Percentiles rank a stretch among this genome's conserved stretches.
phyloP scores from a whole-genome alignment of 108 stramenopile genomes.

The Skeletonema potamos region DNA sequence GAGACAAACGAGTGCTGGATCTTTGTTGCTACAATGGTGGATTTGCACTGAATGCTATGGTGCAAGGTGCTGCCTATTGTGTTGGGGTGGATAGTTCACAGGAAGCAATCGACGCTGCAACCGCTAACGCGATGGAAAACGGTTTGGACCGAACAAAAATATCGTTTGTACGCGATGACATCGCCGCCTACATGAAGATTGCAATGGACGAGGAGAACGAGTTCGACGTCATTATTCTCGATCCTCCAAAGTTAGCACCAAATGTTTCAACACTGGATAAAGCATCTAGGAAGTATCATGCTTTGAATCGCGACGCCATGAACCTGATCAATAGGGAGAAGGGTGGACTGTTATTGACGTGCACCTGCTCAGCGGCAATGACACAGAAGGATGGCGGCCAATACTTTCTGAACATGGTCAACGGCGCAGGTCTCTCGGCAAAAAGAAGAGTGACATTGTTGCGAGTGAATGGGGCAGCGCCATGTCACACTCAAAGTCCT shows the following conservation, averaged over 20 bases:
- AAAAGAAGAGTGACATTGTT: conserved; percentile 66
- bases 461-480: conserved; percentile 69
- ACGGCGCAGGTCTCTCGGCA: conserved; percentile 70
- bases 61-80: conserved; percentile 50
- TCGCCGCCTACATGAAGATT: conserved; percentile 79
- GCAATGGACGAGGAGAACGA: conserved; percentile 29
- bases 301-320: conserved; percentile 89
- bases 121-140: conserved; percentile 78
- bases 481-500: conserved; percentile 84
- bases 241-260: conserved; percentile 96
- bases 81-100: conserved; percentile 86
- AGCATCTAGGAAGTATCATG: conserved; percentile 86
- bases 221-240: conserved; percentile 87
- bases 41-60: conserved; percentile 81
- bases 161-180: conserved; percentile 73
- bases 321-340: conserved; percentile 57
- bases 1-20: conserved; percentile 79
- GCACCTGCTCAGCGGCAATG: conserved; percentile 95
- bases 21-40: conserved; percentile 91
- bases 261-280: conserved; percentile 59
- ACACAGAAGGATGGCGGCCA: conserved; percentile 89
- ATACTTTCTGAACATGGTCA: conserved; percentile 74
- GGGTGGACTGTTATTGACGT: conserved; percentile 92
- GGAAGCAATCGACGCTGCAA: conserved; percentile 78
- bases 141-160: conserved; percentile 48